phyloP scores from a whole-genome alignment of 2,329 filamentous ascomycete species.

The Exophiala lecanii-corni region DNA sequence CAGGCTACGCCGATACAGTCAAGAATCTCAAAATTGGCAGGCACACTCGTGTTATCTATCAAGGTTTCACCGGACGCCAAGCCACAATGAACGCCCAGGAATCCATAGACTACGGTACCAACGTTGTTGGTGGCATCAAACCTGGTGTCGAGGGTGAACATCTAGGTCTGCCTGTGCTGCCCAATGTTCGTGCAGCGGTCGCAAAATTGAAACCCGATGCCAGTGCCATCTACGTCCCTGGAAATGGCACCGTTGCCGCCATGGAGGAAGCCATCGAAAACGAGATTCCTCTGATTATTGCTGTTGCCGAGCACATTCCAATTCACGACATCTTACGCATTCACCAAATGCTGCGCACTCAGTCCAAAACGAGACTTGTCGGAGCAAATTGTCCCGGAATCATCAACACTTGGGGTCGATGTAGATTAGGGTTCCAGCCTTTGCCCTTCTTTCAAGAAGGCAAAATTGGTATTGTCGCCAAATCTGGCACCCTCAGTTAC shows the following conservation, averaged over 20 bases:
- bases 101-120: constrained; percentile 72
- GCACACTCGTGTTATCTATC: constrained; percentile 64
- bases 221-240: constrained; percentile 74
- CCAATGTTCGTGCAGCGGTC: constrained; percentile 64
- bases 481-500: constrained; percentile 75
- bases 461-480: constrained; percentile 70
- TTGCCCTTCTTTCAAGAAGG: constrained; percentile 66
- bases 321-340: constrained; percentile 72
- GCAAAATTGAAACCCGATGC: constrained; percentile 68
- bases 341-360: constrained; percentile 65
- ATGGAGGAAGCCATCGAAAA: constrained; percentile 78
- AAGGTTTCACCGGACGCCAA: constrained; percentile 63
- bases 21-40: constrained; percentile 62
- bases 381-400: constrained; percentile 80
- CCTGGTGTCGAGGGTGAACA: constrained; percentile 67
- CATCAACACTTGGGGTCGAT: constrained; percentile 66
- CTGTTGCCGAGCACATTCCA: constrained; percentile 75
- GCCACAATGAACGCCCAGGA: constrained; percentile 73
- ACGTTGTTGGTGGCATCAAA: constrained; percentile 73
- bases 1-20: constrained; percentile 56
- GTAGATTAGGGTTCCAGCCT: constrained; percentile 72
- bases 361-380: constrained; percentile 67
- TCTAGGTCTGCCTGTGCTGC: constrained; percentile 66
- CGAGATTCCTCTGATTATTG: constrained; percentile 71
- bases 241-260: constrained; percentile 65